Conservation (phyloP, 305 asterid genomes). For the Vinca major region DNA sequence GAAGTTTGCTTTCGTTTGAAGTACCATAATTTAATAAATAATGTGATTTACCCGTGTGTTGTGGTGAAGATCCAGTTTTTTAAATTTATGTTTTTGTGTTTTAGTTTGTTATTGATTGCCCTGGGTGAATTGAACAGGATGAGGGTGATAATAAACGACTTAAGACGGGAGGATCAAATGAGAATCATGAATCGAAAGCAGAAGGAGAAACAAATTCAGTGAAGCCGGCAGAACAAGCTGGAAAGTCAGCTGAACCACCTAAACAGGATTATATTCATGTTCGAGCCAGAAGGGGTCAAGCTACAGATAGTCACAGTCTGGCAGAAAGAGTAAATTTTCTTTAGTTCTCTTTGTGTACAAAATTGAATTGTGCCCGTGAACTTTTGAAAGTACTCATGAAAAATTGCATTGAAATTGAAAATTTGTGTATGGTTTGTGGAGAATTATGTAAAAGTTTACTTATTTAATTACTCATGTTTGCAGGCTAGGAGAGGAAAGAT, state of each 20-base stretch:
- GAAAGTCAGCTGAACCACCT: conserved; percentile 51
- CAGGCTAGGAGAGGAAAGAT: conserved; percentile 98
- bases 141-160: conserved; percentile 30
- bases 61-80: neutral
- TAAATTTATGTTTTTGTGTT: neutral
- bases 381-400: no score
- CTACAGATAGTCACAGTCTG: conserved; percentile 87
- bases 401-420: no score
- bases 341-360: neutral
- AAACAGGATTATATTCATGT: conserved; percentile 83
- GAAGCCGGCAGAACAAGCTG: conserved; percentile 15
- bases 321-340: conserved; percentile 73
- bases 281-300: conserved; percentile 97
- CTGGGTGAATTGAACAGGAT: conserved; percentile 16
- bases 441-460: neutral
- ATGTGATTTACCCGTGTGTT: no score
- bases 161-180: conserved; percentile 38
- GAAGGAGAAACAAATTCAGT: conserved; percentile 25
- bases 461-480: conserved; percentile 20
- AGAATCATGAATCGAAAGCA: conserved; percentile 31
- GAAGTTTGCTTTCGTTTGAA: no score
- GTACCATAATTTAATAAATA: no score
- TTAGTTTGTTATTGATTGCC: neutral
- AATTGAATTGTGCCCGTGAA: neutral
- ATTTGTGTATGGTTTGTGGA: no score